These are phyloP conservation scores for Cardiospermum halicacabum DNA, from an alignment of 345 rosid species.

Conservation along the genomic window DNA sequence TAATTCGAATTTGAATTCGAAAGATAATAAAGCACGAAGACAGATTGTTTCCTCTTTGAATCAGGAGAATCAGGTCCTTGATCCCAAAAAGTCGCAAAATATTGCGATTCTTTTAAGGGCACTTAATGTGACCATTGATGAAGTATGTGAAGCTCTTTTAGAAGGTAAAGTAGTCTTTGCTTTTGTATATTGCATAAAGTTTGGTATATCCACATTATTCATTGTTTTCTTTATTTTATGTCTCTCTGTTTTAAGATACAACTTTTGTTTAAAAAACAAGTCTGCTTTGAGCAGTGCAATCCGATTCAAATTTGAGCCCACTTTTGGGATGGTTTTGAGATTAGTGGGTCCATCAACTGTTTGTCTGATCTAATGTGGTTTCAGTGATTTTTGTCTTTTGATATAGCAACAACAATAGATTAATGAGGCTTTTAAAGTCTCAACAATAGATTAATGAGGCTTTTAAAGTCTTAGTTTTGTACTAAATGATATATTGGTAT, in stretches of 20 bases:
- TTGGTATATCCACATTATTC: not conserved
- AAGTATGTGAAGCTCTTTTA: slow-evolving; percentile 86
- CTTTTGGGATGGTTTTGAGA: not conserved
- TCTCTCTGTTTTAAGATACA: not conserved
- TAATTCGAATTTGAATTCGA: slow-evolving; percentile 38
- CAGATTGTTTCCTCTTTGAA: slow-evolving; percentile 28
- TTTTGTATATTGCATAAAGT: slow-evolving; percentile 1
- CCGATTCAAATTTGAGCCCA: not conserved
- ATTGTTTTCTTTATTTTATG: not conserved
- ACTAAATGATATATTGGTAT: not conserved
- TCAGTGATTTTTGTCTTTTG: not conserved
- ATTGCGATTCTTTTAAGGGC: slow-evolving; percentile 89
- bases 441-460: not conserved
- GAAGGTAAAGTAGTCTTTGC: slow-evolving; percentile 21
- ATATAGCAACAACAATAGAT: not conserved
- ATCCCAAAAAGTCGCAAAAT: slow-evolving; percentile 89
- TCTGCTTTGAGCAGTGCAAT: not conserved
- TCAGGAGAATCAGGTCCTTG: slow-evolving; percentile 72
- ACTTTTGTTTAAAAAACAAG: not conserved
- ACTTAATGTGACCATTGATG: slow-evolving; percentile 82
- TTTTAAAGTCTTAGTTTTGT: not conserved
- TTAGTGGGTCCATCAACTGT: not conserved
- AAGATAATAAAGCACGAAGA: slow-evolving; percentile 36
- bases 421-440: not conserved
- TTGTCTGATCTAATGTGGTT: not conserved